Base-by-base conservation (phyloP, 257 asterid species). In the Lantana camara region DNA sequence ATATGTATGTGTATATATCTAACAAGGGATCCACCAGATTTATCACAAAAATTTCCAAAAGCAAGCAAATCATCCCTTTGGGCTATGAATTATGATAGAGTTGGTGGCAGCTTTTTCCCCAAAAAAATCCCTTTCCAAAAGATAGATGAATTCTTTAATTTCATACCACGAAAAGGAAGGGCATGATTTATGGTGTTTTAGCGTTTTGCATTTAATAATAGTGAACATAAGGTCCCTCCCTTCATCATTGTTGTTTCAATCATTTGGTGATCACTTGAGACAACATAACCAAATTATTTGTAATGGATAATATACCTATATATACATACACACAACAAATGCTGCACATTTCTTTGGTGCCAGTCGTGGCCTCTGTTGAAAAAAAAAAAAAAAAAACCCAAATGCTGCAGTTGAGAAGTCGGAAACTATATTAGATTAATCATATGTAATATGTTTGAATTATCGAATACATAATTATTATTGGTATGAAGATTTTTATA, bases 21-120 rank as follows among this genome's bases (percentile, higher is more conserved):
- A n/a, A n/a, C n/a, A n/a, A n/a, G n/a, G 50, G 64, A 23, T 38
- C 65, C 65, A 60, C 53, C 14, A 23, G 21, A 42, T 45, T 47
- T 47, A 17, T 22, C 22, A 40, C n/a, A 4, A 13, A 15, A 32
- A 63, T 12, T 34, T 62, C 27, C 42, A 24, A 46, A 21, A 47
- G 27, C 13, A 29, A 54, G 4, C 2, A 54, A 16, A 1, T 9
- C 4, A 54, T n/a, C 22, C 38, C 10, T 17, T 57, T 29, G 27
- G 30, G 32, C 11, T 30, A 57, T 34, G 3, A n/a, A n/a, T n/a
- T n/a, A n/a, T n/a, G n/a, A n/a, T 57, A 30, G 63, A 57, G 12
- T 57, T 37, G 3, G 48, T 57, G 47, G 63, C 63, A 57, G 49
- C 32, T 9, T 57, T 52, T 35, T 20, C 30, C 32, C 19, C 34